These are phyloP conservation scores for Populus nigra DNA, from an alignment of 345 rosid genomes.

Conservation along the genomic window DNA sequence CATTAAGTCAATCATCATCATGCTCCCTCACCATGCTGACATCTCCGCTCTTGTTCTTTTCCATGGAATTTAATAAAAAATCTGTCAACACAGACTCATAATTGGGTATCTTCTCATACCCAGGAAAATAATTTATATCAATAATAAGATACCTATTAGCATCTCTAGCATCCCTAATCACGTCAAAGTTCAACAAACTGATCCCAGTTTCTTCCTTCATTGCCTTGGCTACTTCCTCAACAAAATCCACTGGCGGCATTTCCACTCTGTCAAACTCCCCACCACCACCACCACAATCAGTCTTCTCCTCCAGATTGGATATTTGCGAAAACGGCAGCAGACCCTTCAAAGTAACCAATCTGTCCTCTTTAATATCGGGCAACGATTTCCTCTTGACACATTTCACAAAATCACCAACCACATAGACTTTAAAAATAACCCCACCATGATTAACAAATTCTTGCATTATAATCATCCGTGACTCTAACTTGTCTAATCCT, in stretches of 20 bases:
- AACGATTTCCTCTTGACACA: too few relatives aligned
- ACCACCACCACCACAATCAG: slow-evolving; percentile 12
- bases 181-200: slow-evolving; percentile 60
- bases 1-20: too few relatives aligned
- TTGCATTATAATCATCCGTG: too few relatives aligned
- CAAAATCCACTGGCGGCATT: slow-evolving; percentile 50
- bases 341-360: too few relatives aligned
- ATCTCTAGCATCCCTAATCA: slow-evolving; percentile 56
- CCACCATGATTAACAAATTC: too few relatives aligned
- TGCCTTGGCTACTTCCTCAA: slow-evolving; percentile 42
- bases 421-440: too few relatives aligned
- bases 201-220: slow-evolving; percentile 51
- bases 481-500: slow-evolving; percentile 37
- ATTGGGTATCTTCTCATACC: slow-evolving; percentile 61
- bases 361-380: too few relatives aligned
- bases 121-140: slow-evolving; percentile 73
- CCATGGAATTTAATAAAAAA: slow-evolving; percentile 44
- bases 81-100: slow-evolving; percentile 51
- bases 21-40: not conserved
- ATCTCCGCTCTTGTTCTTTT: slow-evolving; percentile 17
- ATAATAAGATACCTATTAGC: slow-evolving; percentile 45
- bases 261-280: slow-evolving; percentile 40
- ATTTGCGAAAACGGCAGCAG: slow-evolving; percentile 44
- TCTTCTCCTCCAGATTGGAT: slow-evolving; percentile 37
- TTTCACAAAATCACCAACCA: too few relatives aligned